Evolutionary conservation across 495 filamentous ascomycete genomes (phyloP).

Genomic region (Apiosordaria backusii): DNA sequence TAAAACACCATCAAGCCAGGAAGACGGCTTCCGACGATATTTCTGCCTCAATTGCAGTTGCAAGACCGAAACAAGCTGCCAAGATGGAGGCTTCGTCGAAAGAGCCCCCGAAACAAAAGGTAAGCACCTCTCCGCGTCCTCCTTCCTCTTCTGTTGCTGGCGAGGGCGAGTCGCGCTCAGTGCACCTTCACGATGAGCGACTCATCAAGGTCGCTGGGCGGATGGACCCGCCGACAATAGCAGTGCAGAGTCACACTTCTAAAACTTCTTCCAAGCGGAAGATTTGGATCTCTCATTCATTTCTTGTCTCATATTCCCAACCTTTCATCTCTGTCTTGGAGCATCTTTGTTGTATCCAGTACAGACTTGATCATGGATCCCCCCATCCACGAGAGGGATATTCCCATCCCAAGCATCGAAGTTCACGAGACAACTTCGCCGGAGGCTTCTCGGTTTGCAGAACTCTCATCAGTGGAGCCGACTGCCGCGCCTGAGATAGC

Average conservation of each 20-base stretch:
- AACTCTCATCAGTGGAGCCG: neutral
- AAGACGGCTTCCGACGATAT: neutral
- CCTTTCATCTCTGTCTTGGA: neutral
- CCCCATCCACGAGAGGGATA: neutral
- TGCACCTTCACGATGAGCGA: slow-evolving; percentile 1
- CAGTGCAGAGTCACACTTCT: neutral
- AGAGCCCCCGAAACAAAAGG: slow-evolving; percentile 23
- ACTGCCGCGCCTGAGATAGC: too few species aligned
- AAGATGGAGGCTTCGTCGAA: neutral
- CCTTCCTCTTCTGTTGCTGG: neutral
- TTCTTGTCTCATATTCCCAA: neutral
- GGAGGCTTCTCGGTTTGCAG: neutral
- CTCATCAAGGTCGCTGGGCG: neutral
- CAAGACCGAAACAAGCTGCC: neutral
- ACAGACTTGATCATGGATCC: neutral
- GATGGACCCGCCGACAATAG: neutral
- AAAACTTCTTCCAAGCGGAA: neutral
- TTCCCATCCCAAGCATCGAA: neutral
- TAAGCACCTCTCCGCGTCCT: slow-evolving; percentile 7
- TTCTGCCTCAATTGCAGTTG: too few species aligned
- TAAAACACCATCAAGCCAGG: neutral
- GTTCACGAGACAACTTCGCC: too few species aligned
- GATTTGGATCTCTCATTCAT: neutral
- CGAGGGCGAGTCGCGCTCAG: neutral
- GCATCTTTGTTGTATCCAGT: neutral